Conservation (phyloP, 495 filamentous ascomycete species). For the Aspergillus nanangensis region DNA sequence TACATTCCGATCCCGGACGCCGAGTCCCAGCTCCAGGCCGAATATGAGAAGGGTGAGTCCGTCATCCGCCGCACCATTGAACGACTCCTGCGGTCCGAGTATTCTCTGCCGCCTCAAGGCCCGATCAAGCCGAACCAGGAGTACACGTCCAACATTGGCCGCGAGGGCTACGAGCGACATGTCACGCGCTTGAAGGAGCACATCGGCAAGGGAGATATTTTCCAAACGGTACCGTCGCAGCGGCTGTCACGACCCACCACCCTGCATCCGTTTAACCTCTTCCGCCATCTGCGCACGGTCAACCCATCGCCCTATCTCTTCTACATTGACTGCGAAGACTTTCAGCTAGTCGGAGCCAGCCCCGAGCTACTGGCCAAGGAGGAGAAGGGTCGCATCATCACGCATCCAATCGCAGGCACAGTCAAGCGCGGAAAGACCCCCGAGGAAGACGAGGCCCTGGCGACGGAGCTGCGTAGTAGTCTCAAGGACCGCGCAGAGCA, state of each 20-base stretch:
- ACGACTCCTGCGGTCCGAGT: slow-evolving; percentile 64
- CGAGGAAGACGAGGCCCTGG: slow-evolving; percentile 76
- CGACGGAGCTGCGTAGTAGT: slow-evolving; percentile 69
- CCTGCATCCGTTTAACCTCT: slow-evolving; percentile 97
- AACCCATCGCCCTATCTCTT: slow-evolving; percentile 97
- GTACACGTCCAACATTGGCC: slow-evolving; percentile 93
- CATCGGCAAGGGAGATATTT: slow-evolving; percentile 88
- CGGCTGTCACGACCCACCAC: slow-evolving; percentile 83
- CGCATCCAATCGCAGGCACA: slow-evolving; percentile 94
- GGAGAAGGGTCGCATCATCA: slow-evolving; percentile 84
- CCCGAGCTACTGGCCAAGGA: slow-evolving; percentile 91
- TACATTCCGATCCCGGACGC: slow-evolving; percentile 59
- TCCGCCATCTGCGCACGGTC: slow-evolving; percentile 89
- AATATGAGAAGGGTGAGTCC: slow-evolving; percentile 60
- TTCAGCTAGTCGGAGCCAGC: slow-evolving; percentile 91
- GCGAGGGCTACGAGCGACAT: slow-evolving; percentile 78
- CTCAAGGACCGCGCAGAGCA: slow-evolving; percentile 96
- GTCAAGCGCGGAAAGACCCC: slow-evolving; percentile 78
- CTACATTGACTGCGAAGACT: slow-evolving; percentile 85
- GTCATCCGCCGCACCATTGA: slow-evolving; percentile 62
- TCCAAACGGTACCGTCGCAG: slow-evolving; percentile 95
- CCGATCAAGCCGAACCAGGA: slow-evolving; percentile 67
- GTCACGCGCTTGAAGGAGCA: slow-evolving; percentile 79
- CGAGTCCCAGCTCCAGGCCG: slow-evolving; percentile 46
- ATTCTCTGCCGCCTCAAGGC: slow-evolving; percentile 70